A percentile compares a stretch with the other conserved stretches of the same genome.
Evolutionary conservation across 164 flowering plant genomes (phyloP).

Genomic region (Euptelea pleiosperma): DNA sequence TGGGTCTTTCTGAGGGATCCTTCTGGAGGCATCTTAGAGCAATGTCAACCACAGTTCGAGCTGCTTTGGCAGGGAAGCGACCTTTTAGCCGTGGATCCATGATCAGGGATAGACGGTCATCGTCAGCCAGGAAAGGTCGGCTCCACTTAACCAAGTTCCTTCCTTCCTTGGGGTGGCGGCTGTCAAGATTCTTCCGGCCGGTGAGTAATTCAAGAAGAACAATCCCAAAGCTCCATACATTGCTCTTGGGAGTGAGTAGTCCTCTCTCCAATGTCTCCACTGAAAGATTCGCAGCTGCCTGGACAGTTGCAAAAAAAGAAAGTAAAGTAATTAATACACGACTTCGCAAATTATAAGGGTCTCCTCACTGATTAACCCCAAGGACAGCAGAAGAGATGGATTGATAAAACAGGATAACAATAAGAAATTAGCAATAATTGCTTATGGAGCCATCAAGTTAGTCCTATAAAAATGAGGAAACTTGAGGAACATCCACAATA

Average conservation of each 20-base stretch:
- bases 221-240: slow-evolving; percentile 91
- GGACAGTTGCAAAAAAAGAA: slow-evolving; percentile 13
- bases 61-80: slow-evolving; percentile 76
- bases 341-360: too few species aligned
- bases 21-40: slow-evolving; percentile 78
- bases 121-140: slow-evolving; percentile 77
- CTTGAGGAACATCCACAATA: background rate
- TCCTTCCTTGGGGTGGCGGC: slow-evolving; percentile 74
- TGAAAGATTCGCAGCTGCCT: slow-evolving; percentile 75
- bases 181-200: slow-evolving; percentile 75
- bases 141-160: slow-evolving; percentile 88
- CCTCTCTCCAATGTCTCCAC: slow-evolving; percentile 87
- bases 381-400: too few species aligned
- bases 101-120: slow-evolving; percentile 67
- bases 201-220: slow-evolving; percentile 89
- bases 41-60: slow-evolving; percentile 70
- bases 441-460: background rate
- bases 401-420: background rate
- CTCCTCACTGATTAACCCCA: too few species aligned
- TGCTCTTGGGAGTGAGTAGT: slow-evolving; percentile 90
- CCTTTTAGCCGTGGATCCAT: slow-evolving; percentile 94
- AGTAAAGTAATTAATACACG: background rate
- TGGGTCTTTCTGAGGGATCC: slow-evolving; percentile 89
- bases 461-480: too few species aligned
- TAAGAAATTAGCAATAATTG: background rate